These are phyloP conservation scores for Backusella luteola DNA, from an alignment of 192 early-diverging fungal species.

Conservation along the genomic window DNA sequence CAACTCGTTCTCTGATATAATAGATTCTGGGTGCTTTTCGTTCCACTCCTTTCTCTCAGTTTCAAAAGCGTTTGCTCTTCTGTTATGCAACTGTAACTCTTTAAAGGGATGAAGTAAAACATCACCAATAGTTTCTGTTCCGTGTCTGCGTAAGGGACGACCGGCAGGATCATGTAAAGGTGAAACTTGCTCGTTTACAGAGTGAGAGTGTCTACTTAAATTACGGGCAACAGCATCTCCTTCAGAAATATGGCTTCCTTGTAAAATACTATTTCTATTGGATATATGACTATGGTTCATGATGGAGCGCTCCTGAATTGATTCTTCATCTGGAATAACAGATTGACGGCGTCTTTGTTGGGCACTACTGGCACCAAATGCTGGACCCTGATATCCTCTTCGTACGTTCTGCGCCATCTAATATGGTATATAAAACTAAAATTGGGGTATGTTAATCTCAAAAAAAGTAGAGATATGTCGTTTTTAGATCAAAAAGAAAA, in stretches of 20 bases:
- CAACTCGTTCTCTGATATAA: neutral
- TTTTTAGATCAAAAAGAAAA: neutral
- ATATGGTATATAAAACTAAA: slow-evolving; percentile 6
- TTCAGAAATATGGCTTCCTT: neutral
- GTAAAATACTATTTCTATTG: neutral
- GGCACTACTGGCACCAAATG: neutral
- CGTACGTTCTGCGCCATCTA: slow-evolving; percentile 3
- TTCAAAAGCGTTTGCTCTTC: slow-evolving; percentile 21
- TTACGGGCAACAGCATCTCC: neutral
- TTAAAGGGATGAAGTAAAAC: slow-evolving; percentile 27
- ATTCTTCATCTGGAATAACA: neutral
- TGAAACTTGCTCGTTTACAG: neutral
- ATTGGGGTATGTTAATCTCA: slow-evolving; percentile 1
- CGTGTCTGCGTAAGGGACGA: slow-evolving; percentile 21
- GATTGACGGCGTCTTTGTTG: neutral
- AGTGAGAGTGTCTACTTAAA: neutral
- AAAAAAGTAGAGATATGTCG: neutral
- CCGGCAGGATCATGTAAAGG: slow-evolving; percentile 26
- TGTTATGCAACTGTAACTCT: slow-evolving; percentile 20
- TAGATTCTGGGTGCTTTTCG: slow-evolving; percentile 8
- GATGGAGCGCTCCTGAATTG: too few species aligned
- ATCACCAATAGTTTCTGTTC: slow-evolving; percentile 37
- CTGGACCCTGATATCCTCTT: slow-evolving; percentile 8
- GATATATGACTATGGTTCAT: neutral
- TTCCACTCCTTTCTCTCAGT: slow-evolving; percentile 22